A percentile compares a stretch with the other conserved stretches of the same genome.
phyloP scores from a whole-genome alignment of 257 asterid genomes.

The Fraxinus quadrangulata region DNA sequence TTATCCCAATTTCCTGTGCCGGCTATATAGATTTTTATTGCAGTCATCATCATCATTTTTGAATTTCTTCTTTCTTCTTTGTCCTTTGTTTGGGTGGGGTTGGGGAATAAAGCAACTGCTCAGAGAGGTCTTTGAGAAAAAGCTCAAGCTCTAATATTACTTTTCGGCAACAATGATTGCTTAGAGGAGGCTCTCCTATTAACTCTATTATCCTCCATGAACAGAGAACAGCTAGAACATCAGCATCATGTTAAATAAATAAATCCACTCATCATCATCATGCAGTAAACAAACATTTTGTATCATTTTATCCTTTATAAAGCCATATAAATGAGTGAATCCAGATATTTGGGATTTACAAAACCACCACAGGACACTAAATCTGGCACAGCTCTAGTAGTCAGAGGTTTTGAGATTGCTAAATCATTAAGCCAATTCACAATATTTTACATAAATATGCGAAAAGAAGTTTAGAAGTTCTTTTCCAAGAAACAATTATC shows the following conservation, averaged over 20 bases:
- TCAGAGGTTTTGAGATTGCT: background rate
- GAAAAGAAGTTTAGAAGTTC: conserved; percentile 1
- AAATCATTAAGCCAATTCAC: too few relatives aligned
- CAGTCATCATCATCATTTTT: background rate
- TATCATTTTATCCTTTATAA: too few relatives aligned
- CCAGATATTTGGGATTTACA: background rate
- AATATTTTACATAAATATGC: background rate
- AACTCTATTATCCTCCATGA: background rate
- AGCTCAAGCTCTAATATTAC: background rate
- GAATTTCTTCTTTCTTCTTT: background rate
- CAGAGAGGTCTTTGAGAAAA: background rate
- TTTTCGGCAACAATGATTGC: background rate
- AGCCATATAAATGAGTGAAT: background rate
- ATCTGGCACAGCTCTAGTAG: background rate
- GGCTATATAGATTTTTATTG: background rate
- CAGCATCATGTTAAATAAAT: background rate
- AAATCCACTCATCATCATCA: background rate
- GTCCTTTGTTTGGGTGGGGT: background rate
- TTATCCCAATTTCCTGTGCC: background rate
- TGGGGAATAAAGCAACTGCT: background rate
- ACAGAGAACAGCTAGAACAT: background rate
- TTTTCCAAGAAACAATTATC: conserved; percentile 2
- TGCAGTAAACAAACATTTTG: too few relatives aligned
- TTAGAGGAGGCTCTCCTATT: background rate
- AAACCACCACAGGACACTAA: background rate